Evolutionary conservation across 148 eudicot genomes (phyloP), one percentile per base, ranked within the genome.

Genomic region (Chenopodium berlandieri): DNA sequence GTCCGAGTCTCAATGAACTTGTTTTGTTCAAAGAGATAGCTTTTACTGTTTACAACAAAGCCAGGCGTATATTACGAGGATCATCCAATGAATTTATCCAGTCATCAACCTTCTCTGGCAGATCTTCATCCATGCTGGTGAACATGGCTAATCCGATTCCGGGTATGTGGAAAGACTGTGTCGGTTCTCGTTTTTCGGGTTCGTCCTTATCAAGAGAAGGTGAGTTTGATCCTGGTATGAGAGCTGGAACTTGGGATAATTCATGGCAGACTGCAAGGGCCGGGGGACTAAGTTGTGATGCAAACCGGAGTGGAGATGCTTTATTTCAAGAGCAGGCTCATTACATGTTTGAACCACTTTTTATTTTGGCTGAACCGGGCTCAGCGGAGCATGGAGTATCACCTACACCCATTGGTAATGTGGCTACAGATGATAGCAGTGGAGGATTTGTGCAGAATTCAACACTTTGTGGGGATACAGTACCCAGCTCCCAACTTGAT

Each of bases 31-130:
- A 96, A 86, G 99, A 96, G 90, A 90, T 91, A 84, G 94, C 99
- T 79, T 96, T 96, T 83, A 92, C 98, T 75, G 97, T 96, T 73
- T 96, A 96, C 91, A 94, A 91, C 81, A 96, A 96, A 87, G 99
- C 99, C 73, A 90, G 99, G 48, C 89, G 94, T 85, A 82, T 92
- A 78, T 88, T 95, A 60, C 92, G 93, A 73, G 93, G 94, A 71
- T 74, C 83, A 64, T 84, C 94, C 17, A 70, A 77, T 85, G 97
- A 93, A 81, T 81, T 79, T 48, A 86, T 80, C 74, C 91, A 90
- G 23, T 82, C 94, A 48, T 86, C 88, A 65, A 82, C 88, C 73
- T 71, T 85, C 65, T 83, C 92, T n/a, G 91, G 90, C 75, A 89
- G 95, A 88, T 90, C 98, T 73, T 90, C 91, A 78, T 86, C 95